Conservation (phyloP, 805 yeast genomes). For the Soucietia sequanensis region DNA sequence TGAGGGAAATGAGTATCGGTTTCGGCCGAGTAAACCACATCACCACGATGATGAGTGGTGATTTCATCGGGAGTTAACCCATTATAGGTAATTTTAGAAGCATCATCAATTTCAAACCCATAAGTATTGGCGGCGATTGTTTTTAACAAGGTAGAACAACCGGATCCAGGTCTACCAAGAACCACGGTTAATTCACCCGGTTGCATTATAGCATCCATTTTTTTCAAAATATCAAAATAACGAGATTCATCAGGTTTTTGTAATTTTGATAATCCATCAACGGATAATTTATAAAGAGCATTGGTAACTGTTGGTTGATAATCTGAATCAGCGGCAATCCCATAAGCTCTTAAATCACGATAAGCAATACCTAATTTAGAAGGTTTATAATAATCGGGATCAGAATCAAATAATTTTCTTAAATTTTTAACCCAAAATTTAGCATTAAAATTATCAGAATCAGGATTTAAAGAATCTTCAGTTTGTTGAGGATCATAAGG, state of each 20-base stretch:
- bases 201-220: constrained; percentile 33
- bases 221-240: constrained; percentile 31
- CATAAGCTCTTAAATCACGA: constrained; percentile 57
- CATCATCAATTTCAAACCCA: constrained; percentile 34
- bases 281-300: constrained; percentile 24
- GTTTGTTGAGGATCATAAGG: constrained; percentile 28
- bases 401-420: constrained; percentile 49
- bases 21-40: constrained; percentile 48
- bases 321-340: constrained; percentile 66
- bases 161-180: constrained; percentile 43
- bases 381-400: constrained; percentile 64
- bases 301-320: constrained; percentile 61
- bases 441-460: constrained; percentile 55
- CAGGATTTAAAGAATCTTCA: constrained; percentile 55
- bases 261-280: constrained; percentile 14
- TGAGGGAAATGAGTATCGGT: constrained; percentile 57
- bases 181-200: constrained; percentile 43
- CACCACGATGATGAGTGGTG: constrained; percentile 31
- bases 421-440: constrained; percentile 68
- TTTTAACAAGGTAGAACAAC: constrained; percentile 40
- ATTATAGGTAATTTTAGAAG: constrained; percentile 32
- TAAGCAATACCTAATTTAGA: constrained; percentile 59
- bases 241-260: constrained; percentile 20
- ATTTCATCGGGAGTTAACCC: constrained; percentile 32
- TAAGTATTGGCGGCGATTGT: constrained; percentile 38